Base-by-base conservation (phyloP, 371 early-diverging fungal genomes). In the Mortierella sp. region DNA sequence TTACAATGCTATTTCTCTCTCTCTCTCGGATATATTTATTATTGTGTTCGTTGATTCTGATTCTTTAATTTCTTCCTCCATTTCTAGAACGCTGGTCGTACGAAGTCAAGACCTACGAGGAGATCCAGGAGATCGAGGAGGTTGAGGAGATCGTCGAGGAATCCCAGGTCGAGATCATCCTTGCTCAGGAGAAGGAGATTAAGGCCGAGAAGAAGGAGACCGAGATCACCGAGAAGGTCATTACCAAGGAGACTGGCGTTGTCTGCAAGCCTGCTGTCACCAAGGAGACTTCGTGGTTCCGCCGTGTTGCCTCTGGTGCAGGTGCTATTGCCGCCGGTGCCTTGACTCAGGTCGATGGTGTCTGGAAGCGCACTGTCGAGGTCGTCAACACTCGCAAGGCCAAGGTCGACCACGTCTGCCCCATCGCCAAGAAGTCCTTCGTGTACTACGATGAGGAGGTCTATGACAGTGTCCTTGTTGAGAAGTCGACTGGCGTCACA, bases 271-370 rank as follows among this genome's bases (percentile, higher is more conserved):
- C 74, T 7, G 74, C 62, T n/a, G 74, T 74, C 15, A 26, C 56
- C 23, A 57, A 68, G 66, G 37, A 56, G 48, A 55, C 67, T 6
- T 67, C 67, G 1, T 74, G 74, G 75, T 66, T 74, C 75, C 69
- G 70, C n/a, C 46, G 26, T 3, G 1, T 62, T 25, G 68, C 69
- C 55, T 23, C 66, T 43, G 66, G 57, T 25, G 58, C 70, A 29
- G 75, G 47, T 30, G 66, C 43, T 28, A 28, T 29, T 15, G 63
- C 56, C 26, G 57, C 56, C 19, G 66, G 61, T 21, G 68, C 62
- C 15, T 30, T 70, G 25, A 51, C 52, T 9, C 9, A 70, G 47
- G 60, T 59, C 19, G 60, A 63, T 57, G 72, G 66, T 29, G 55
- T 64, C 58, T 72, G 72, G 65, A 60, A 62, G 60, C 47, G 64